Percentiles rank a stretch among this genome's conserved stretches.
Conservation (phyloP, 2,329 filamentous ascomycete genomes). For the Cytospora piceae region DNA sequence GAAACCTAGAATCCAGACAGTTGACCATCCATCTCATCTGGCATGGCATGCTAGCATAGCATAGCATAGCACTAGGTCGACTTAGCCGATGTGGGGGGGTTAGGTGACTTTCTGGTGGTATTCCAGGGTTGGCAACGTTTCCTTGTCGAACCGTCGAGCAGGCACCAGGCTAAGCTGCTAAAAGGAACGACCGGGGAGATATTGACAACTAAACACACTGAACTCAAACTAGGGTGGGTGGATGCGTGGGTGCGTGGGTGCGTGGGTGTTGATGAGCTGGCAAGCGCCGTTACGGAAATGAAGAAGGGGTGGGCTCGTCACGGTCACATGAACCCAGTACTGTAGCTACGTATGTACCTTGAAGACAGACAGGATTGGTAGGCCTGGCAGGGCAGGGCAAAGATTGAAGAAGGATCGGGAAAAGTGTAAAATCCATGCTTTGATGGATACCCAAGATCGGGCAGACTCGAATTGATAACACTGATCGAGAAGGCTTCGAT, state of each 20-base stretch:
- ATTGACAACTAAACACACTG: neutral
- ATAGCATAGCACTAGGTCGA: neutral
- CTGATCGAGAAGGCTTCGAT: neutral
- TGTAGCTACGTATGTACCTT: neutral
- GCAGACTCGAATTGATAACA: neutral
- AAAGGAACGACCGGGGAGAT: neutral
- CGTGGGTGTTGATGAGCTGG: conserved; percentile 24
- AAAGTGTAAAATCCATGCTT: neutral
- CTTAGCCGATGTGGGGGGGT: neutral
- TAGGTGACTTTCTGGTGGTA: neutral
- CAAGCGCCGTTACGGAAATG: conserved; percentile 22
- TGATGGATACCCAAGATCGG: neutral
- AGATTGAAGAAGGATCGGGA: neutral
- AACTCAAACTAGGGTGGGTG: neutral
- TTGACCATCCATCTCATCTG: too few relatives aligned
- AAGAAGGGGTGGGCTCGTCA: conserved; percentile 19
- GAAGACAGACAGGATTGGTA: neutral
- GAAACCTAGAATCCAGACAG: neutral
- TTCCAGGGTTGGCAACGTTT: conserved; percentile 13
- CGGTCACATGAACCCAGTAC: conserved; percentile 5
- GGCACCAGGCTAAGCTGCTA: neutral
- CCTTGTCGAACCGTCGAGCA: conserved; percentile 11
- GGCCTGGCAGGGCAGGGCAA: neutral
- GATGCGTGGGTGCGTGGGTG: neutral
- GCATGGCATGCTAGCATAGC: too few relatives aligned